Evolutionary conservation across 176 grass and related monocot genomes (phyloP).

Genomic region (Sorghum bicolor): DNA sequence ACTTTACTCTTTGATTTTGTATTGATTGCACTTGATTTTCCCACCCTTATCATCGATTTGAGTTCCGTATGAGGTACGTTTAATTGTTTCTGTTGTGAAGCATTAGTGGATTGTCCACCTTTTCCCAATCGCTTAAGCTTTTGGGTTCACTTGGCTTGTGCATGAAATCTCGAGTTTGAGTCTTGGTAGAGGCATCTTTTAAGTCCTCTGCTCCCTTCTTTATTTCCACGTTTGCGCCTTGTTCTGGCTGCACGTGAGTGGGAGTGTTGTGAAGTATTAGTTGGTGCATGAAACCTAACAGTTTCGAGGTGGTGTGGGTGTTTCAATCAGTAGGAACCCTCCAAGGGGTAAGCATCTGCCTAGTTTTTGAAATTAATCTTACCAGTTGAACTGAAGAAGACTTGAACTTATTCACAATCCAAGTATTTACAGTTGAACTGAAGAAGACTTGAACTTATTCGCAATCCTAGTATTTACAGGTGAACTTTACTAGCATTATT

Average conservation of each 20-base stretch:
- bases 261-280: too few species aligned
- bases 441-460: background rate
- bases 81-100: too few species aligned
- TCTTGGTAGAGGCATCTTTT: too few species aligned
- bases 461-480: background rate
- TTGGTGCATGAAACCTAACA: too few species aligned
- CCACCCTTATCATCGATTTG: background rate
- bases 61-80: background rate
- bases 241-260: too few species aligned
- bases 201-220: too few species aligned
- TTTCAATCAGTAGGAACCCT: background rate
- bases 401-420: background rate
- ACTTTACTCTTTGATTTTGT: constrained; percentile 24
- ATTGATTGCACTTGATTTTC: constrained; percentile 11
- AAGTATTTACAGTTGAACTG: background rate
- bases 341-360: background rate
- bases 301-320: background rate
- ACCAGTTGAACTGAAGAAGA: background rate
- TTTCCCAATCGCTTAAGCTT: too few species aligned
- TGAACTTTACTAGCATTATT: background rate
- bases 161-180: too few species aligned
- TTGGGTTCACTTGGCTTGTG: too few species aligned
- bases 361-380: constrained; percentile 3
- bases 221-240: too few species aligned
- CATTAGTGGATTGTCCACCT: too few species aligned